Evolutionary conservation across 2,329 filamentous ascomycete species (phyloP), one percentile per base, ranked within the genome.

Genomic region (Hypoxylon sp.): DNA sequence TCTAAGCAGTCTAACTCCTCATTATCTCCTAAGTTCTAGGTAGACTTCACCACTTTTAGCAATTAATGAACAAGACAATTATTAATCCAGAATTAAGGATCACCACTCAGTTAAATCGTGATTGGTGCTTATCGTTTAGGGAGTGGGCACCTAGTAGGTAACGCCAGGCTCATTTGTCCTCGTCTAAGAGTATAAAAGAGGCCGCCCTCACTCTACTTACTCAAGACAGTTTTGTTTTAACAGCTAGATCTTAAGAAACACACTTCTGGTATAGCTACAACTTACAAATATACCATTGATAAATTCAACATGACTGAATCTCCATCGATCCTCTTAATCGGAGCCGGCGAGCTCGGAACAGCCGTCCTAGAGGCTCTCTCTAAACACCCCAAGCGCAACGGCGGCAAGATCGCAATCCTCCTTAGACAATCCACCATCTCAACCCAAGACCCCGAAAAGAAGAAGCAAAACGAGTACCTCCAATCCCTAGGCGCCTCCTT

Each of bases 291-390:
- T 31, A 47, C 17, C 24, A 46, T 44, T 11, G 17, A 11, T 13
- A 51, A 1, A 11, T 9, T 17, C 39, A 37, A 26, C 29, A 59
- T 59, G 54, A 9, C 55, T 9, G 17, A 8, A 66, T 19, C 66
- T 59, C 53, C 60, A 17, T 76, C 78, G 11, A 74, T 91, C 63
- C 87, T 92, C 54, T 81, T 92, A 55, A 80, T 92, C 64, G 90
- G 90, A 57, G 87, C 87, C n/a, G 90, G 90, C 64, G 90, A 92
- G 79, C 85, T 92, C 13, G 90, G 90, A 53, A 79, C 81, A 3
- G 82, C 86, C 14, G 81, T 92, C 63, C 79, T 91, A 14, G 76
- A 82, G 33, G 80, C 83, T 10, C 82, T 92, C 6, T 75, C 80
- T 13, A 53, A 70, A 0, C 86, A 90, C 70, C 82, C 85, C 0